phyloP scores from a whole-genome alignment of 768 basidiomycete genomes.

The Leccinum broughii region DNA sequence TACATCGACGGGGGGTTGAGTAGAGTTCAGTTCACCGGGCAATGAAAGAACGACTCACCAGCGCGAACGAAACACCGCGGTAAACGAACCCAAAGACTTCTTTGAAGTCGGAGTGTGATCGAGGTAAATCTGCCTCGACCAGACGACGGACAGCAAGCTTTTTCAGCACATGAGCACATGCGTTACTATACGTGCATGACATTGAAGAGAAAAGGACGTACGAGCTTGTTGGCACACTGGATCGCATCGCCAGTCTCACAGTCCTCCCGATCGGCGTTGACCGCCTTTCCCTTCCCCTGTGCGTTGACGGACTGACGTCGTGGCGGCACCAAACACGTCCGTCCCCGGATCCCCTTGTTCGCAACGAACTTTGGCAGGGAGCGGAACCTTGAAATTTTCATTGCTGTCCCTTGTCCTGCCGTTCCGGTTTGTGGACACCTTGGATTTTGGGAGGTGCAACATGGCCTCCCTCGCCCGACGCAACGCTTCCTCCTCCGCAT shows the following conservation, averaged over 20 bases:
- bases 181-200: not conserved
- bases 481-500: slow-evolving; percentile 33
- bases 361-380: slow-evolving; percentile 36
- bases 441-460: slow-evolving; percentile 37
- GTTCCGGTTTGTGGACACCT: slow-evolving; percentile 5
- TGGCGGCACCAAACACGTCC: slow-evolving; percentile 31
- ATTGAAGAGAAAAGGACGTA: slow-evolving; percentile 31
- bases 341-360: slow-evolving; percentile 24
- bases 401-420: slow-evolving; percentile 8
- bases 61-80: slow-evolving; percentile 40
- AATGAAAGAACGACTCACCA: slow-evolving; percentile 32
- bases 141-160: slow-evolving; percentile 37
- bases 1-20: not conserved
- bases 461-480: slow-evolving; percentile 39
- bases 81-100: slow-evolving; percentile 42
- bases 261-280: slow-evolving; percentile 27
- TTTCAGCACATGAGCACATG: slow-evolving; percentile 38
- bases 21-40: not conserved
- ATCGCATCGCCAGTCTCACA: slow-evolving; percentile 31
- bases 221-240: slow-evolving; percentile 64
- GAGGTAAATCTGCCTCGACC: slow-evolving; percentile 32
- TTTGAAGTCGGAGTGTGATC: slow-evolving; percentile 41
- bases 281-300: slow-evolving; percentile 41
- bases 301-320: slow-evolving; percentile 18
- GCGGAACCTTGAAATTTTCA: slow-evolving; percentile 47